Evolutionary conservation across 2,329 filamentous ascomycete species (phyloP).

Genomic region (Stachybotrys elegans): DNA sequence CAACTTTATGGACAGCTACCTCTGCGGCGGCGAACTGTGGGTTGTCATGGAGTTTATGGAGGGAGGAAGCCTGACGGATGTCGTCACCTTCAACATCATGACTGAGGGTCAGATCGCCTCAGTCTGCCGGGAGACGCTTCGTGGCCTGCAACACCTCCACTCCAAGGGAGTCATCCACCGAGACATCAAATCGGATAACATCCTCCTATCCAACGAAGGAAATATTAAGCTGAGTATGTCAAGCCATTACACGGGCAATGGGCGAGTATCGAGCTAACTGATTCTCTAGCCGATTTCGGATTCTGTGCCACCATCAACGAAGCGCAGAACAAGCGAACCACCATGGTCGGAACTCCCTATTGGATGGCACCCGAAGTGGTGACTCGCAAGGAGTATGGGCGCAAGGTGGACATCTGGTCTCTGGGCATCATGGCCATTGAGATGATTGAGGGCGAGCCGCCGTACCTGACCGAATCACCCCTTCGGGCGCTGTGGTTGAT

Average conservation of each 20-base stretch:
- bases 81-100: conserved; percentile 99
- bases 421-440: conserved; percentile 99
- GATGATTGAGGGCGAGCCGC: conserved; percentile 98
- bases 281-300: conserved; percentile 79
- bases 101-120: conserved; percentile 94
- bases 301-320: conserved; percentile 99
- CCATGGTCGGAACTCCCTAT: conserved; percentile 98
- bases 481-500: conserved; percentile 92
- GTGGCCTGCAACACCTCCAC: conserved; percentile 89
- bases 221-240: conserved; percentile 93
- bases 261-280: conserved; percentile 23
- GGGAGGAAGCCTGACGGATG: conserved; percentile 92
- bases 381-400: conserved; percentile 93
- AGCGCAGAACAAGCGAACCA: conserved; percentile 92
- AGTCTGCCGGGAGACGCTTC: conserved; percentile 88
- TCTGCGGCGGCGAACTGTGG: conserved; percentile 88
- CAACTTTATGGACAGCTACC: conserved; percentile 97
- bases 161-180: conserved; percentile 98
- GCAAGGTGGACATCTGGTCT: conserved; percentile 98
- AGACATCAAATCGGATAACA: conserved; percentile 99
- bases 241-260: not conserved
- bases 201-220: conserved; percentile 85
- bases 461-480: conserved; percentile 92
- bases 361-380: conserved; percentile 99
- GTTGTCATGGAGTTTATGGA: conserved; percentile 99